phyloP scores from a whole-genome alignment of 768 basidiomycete species.

The Coprinopsis strossmayeri region DNA sequence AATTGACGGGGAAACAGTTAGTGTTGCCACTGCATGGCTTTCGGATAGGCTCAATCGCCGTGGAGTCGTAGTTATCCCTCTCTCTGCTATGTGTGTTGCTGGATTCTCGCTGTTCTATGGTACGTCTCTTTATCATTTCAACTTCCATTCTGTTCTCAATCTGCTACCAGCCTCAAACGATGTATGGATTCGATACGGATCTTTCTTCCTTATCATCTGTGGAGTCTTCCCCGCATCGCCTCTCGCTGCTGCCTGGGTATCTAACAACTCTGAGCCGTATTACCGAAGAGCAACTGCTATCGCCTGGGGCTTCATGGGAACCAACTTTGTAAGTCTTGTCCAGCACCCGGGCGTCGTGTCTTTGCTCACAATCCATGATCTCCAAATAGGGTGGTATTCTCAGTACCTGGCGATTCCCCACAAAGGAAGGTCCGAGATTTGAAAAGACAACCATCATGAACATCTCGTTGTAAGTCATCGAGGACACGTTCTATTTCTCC shows the following conservation, averaged over 20 bases:
- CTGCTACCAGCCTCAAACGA: slow-evolving; percentile 15
- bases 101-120: slow-evolving; percentile 26
- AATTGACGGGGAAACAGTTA: too few species aligned
- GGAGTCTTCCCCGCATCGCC: slow-evolving; percentile 27
- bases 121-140: slow-evolving; percentile 10
- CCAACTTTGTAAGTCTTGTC: slow-evolving; percentile 23
- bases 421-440: slow-evolving; percentile 30
- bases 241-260: slow-evolving; percentile 27
- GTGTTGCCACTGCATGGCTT: slow-evolving; percentile 18
- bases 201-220: slow-evolving; percentile 28
- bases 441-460: slow-evolving; percentile 31
- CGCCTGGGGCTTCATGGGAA: slow-evolving; percentile 27
- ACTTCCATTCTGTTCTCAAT: neutral
- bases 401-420: slow-evolving; percentile 34
- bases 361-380: neutral
- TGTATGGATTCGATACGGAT: slow-evolving; percentile 24
- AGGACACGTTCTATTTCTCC: neutral
- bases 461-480: slow-evolving; percentile 25
- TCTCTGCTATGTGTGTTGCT: slow-evolving; percentile 19
- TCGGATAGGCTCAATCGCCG: slow-evolving; percentile 23
- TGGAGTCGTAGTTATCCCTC: slow-evolving; percentile 18
- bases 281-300: slow-evolving; percentile 30
- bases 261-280: slow-evolving; percentile 32
- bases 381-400: slow-evolving; percentile 28
- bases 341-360: neutral